These are phyloP conservation scores for Leishmania amazonensis DNA, from an alignment of 208 protist species.

Conservation along the genomic window DNA sequence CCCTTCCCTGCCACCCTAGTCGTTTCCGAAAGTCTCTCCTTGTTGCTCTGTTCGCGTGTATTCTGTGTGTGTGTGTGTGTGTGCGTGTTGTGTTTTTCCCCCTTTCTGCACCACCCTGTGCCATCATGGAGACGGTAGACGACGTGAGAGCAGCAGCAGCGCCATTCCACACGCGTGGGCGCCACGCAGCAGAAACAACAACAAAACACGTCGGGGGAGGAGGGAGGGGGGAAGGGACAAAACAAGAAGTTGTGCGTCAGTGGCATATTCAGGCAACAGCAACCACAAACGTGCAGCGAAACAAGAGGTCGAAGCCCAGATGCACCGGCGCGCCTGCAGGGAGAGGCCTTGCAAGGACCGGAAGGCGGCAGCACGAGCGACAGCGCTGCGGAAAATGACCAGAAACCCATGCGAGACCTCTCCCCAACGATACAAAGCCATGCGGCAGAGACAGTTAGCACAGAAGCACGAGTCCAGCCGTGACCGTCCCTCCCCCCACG, in stretches of 20 bases:
- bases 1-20: too few relatives aligned
- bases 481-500: too few relatives aligned
- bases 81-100: neutral
- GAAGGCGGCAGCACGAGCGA: neutral
- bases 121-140: neutral
- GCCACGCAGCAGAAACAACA: neutral
- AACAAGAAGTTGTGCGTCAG: neutral
- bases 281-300: neutral
- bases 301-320: too few relatives aligned
- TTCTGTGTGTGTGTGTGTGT: neutral
- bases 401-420: neutral
- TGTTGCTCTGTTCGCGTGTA: neutral
- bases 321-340: neutral
- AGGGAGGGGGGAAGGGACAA: neutral
- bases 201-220: neutral
- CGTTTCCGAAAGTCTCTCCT: neutral
- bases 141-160: neutral
- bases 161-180: neutral
- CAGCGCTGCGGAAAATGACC: neutral
- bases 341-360: neutral
- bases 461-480: neutral
- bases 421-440: neutral
- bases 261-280: neutral
- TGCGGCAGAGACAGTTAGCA: neutral
- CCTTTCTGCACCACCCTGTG: neutral